Conservation (phyloP, 1,139 yeast species). For the Saccharomyces hybrid region DNA sequence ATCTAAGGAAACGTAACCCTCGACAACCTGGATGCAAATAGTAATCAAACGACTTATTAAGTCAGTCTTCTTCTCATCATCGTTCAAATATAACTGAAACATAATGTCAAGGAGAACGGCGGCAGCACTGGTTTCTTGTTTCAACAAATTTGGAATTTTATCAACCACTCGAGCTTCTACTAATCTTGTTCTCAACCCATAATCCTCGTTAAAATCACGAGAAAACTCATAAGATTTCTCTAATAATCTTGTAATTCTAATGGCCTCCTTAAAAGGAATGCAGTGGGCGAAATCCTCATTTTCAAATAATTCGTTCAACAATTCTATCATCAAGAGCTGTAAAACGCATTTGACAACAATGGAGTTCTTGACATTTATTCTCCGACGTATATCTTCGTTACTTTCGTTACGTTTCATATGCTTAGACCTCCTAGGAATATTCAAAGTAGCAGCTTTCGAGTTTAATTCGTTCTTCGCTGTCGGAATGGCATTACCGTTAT, state of each 20-base stretch:
- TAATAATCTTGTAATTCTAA: conserved; percentile 53
- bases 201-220: conserved; percentile 78
- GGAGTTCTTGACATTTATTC: conserved; percentile 53
- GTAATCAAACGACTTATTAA: conserved; percentile 57
- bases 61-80: conserved; percentile 31
- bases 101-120: conserved; percentile 78
- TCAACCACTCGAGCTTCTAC: conserved; percentile 93
- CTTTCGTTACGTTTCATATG: conserved; percentile 21
- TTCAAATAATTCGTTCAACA: conserved; percentile 67
- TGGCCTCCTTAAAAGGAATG: conserved; percentile 59
- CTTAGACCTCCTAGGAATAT: conserved; percentile 8
- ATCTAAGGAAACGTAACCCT: conserved; percentile 64
- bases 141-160: conserved; percentile 80
- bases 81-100: conserved; percentile 75
- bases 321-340: conserved; percentile 82
- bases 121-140: conserved; percentile 87
- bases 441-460: conserved; percentile 1
- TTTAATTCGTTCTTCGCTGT: neutral
- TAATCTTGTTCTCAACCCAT: conserved; percentile 73
- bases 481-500: conserved; percentile 1
- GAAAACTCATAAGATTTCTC: conserved; percentile 75
- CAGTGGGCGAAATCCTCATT: conserved; percentile 60
- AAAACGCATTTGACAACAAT: conserved; percentile 90
- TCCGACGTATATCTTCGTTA: conserved; percentile 30
- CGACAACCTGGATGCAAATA: conserved; percentile 61